These are phyloP conservation scores for Colletotrichum lindemuthianum DNA, from an alignment of 2,329 filamentous ascomycete species.

Conservation along the genomic window DNA sequence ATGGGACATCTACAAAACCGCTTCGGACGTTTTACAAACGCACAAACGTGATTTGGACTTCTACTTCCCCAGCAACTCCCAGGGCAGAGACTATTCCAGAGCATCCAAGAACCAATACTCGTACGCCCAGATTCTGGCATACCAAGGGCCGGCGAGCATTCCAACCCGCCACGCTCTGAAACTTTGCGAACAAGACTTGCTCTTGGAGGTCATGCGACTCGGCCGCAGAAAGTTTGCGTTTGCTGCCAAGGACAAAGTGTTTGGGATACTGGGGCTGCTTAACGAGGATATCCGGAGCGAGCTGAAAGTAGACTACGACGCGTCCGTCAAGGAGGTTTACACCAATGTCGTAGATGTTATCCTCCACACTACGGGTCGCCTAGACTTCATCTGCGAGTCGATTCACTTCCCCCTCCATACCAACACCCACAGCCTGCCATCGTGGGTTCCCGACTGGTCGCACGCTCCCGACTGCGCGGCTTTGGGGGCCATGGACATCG, in stretches of 20 bases:
- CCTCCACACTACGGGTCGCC: constrained; percentile 38
- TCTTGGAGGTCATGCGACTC: constrained; percentile 33
- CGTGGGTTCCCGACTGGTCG: constrained; percentile 51
- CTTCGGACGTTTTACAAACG: constrained; percentile 32
- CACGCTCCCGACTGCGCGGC: constrained; percentile 34
- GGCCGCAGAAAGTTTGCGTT: constrained; percentile 23
- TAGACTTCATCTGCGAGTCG: constrained; percentile 48
- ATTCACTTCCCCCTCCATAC: constrained; percentile 45
- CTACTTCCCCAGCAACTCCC: constrained; percentile 10
- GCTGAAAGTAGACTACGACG: constrained; percentile 44
- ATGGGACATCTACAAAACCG: constrained; percentile 37
- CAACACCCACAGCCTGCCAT: constrained; percentile 42
- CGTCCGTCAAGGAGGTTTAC: constrained; percentile 46
- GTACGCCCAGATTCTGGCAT: constrained; percentile 29
- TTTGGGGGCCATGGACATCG: constrained; percentile 34
- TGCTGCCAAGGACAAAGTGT: constrained; percentile 49
- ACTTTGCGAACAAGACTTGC: background rate
- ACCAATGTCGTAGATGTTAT: constrained; percentile 47
- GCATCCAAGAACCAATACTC: constrained; percentile 21
- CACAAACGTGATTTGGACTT: constrained; percentile 31
- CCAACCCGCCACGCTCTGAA: background rate
- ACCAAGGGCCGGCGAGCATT: constrained; percentile 38
- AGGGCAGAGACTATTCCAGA: constrained; percentile 3
- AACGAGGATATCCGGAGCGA: constrained; percentile 39
- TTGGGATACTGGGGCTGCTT: constrained; percentile 47